Evolutionary conservation across 768 basidiomycete genomes (phyloP).

Genomic region (Lentinula lateritia): DNA sequence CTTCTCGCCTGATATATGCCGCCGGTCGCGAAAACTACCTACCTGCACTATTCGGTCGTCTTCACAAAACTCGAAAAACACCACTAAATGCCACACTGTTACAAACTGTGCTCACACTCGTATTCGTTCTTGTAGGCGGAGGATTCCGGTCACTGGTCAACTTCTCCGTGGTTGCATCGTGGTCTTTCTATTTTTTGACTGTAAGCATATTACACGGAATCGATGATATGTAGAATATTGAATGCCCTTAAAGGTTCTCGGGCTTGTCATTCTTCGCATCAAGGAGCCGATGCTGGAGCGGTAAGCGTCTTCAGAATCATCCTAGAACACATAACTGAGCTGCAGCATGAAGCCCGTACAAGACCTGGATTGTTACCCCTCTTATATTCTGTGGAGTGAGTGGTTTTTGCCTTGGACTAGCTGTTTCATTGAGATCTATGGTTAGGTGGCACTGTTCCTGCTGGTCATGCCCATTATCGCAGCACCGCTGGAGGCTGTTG

Average conservation of each 20-base stretch:
- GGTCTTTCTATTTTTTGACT: slow-evolving; percentile 85
- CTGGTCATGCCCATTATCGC: slow-evolving; percentile 94
- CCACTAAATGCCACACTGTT: slow-evolving; percentile 85
- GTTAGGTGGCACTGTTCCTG: slow-evolving; percentile 80
- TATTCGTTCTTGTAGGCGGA: slow-evolving; percentile 81
- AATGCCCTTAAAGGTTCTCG: slow-evolving; percentile 57
- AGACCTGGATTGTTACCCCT: slow-evolving; percentile 87
- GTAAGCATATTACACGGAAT: slow-evolving; percentile 33
- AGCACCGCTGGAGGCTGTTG: slow-evolving; percentile 81
- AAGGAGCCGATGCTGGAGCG: slow-evolving; percentile 88
- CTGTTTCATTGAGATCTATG: neutral
- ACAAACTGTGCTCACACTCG: slow-evolving; percentile 67
- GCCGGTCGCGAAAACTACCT: slow-evolving; percentile 87
- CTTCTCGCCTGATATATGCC: slow-evolving; percentile 81
- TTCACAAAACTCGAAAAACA: slow-evolving; percentile 72
- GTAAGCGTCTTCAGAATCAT: slow-evolving; percentile 25
- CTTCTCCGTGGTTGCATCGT: slow-evolving; percentile 82
- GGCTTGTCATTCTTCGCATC: slow-evolving; percentile 79
- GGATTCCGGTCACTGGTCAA: slow-evolving; percentile 87
- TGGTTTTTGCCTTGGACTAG: slow-evolving; percentile 5
- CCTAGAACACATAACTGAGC: neutral
- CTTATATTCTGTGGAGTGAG: slow-evolving; percentile 82
- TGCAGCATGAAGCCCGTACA: slow-evolving; percentile 64
- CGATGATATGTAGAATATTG: neutral
- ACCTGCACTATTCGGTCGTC: slow-evolving; percentile 74